phyloP scores from a whole-genome alignment of 495 filamentous ascomycete genomes.

The Neohortaea acidophila region DNA sequence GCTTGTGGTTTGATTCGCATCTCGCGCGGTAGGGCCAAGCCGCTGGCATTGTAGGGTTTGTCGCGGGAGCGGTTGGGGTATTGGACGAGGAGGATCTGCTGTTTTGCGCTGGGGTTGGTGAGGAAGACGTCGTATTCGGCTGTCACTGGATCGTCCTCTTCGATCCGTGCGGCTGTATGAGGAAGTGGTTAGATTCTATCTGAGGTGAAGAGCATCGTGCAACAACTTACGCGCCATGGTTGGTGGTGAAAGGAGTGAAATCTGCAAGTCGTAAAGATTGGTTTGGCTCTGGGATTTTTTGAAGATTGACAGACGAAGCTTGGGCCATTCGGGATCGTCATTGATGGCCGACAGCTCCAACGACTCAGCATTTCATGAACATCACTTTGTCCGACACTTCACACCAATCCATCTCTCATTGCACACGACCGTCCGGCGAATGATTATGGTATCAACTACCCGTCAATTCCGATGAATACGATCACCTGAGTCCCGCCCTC shows the following conservation, averaged over 20 bases:
- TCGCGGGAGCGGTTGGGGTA: constrained; percentile 42
- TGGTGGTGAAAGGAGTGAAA: too few relatives aligned
- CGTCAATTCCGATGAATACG: too few relatives aligned
- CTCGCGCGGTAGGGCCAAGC: constrained; percentile 39
- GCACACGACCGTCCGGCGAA: too few relatives aligned
- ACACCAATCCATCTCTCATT: too few relatives aligned
- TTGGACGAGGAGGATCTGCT: constrained; percentile 49
- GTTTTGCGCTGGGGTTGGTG: constrained; percentile 25
- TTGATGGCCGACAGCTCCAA: too few relatives aligned
- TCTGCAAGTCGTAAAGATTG: too few relatives aligned
- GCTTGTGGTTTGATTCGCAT: constrained; percentile 52
- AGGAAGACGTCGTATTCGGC: constrained; percentile 48
- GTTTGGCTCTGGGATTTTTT: too few relatives aligned
- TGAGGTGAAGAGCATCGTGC: not conserved
- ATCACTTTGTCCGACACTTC: too few relatives aligned
- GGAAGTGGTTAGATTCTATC: not conserved
- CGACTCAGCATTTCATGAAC: not conserved
- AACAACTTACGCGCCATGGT: not conserved
- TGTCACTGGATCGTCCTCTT: constrained; percentile 39
- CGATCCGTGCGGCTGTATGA: not conserved
- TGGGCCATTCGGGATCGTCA: not conserved
- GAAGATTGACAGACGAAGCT: not conserved
- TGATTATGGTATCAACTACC: too few relatives aligned
- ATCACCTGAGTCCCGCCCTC: too few relatives aligned
- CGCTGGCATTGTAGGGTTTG: constrained; percentile 40